Conservation (phyloP, 2,329 filamentous ascomycete genomes). For the Diaporthe citrichinensis region DNA sequence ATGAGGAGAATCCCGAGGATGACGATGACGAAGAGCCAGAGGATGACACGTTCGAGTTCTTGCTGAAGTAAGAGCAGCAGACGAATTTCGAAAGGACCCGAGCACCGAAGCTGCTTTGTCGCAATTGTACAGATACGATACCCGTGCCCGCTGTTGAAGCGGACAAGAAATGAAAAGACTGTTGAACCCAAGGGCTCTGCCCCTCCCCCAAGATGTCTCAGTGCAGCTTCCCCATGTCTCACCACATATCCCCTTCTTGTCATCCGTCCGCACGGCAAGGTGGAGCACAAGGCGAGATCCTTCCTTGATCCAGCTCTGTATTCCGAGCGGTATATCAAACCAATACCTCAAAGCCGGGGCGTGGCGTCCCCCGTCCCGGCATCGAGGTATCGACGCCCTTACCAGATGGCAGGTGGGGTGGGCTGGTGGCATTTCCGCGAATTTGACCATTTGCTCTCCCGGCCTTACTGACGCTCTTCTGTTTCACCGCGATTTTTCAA, state of each 20-base stretch:
- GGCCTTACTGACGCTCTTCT: slow-evolving; percentile 42
- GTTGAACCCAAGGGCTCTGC: slow-evolving; percentile 28
- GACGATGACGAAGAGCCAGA: slow-evolving; percentile 35
- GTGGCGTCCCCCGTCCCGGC: slow-evolving; percentile 35
- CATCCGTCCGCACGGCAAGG: slow-evolving; percentile 76
- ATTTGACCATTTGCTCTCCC: slow-evolving; percentile 62
- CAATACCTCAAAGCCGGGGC: slow-evolving; percentile 31
- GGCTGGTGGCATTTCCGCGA: slow-evolving; percentile 51
- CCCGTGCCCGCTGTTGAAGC: slow-evolving; percentile 24
- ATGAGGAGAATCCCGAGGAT: not conserved
- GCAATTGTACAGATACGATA: slow-evolving; percentile 40
- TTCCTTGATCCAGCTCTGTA: slow-evolving; percentile 81
- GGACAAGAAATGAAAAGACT: slow-evolving; percentile 34
- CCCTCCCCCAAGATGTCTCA: slow-evolving; percentile 29
- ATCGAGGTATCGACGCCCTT: slow-evolving; percentile 34
- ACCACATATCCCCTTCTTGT: slow-evolving; percentile 17
- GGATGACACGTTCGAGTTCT: slow-evolving; percentile 41
- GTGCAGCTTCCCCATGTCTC: slow-evolving; percentile 37
- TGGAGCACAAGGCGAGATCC: slow-evolving; percentile 82
- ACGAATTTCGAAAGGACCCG: not conserved
- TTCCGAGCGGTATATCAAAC: slow-evolving; percentile 78
- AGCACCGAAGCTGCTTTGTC: not conserved
- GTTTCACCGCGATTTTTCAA: slow-evolving; percentile 38
- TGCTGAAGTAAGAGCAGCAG: not conserved
- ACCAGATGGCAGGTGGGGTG: slow-evolving; percentile 49